Base-by-base conservation (phyloP, 345 rosid species). In the Camelina sativa region DNA sequence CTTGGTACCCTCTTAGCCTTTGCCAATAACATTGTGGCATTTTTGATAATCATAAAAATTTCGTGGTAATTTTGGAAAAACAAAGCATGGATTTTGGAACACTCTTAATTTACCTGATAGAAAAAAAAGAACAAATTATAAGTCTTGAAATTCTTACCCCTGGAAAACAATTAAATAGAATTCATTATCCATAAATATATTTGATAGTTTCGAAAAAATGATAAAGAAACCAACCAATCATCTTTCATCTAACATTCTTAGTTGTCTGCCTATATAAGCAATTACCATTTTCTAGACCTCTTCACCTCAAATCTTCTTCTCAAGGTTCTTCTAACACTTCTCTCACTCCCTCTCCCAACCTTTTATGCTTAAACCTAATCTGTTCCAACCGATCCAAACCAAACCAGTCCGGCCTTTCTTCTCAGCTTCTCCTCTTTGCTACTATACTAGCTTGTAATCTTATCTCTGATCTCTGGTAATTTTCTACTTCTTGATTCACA, bases 241-340 rank as follows among this genome's bases (percentile, higher is more conserved):
- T 1, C 23, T 65, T 65, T 17, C 65, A 73, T 65, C 58, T 55
- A 72, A 74, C 11, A 56, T 65, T 65, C 71, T 65, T 65, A 51
- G 23, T 17, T 50, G 28, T 75, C 44, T 69, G 50, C 59, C 80
- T 76, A 76, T 69, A 68, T 69, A 76, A 69, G 50, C 58, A 62
- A 20, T 69, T 11, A 0, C 64, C 47, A 34, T 8, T 20, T 59
- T 40, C 62, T 22, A n/a, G 13, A 15, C 2, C 57, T 61, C 48
- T 69, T 51, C 74, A 67, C 67, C 67, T 48, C 16, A 65, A 37
- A 38, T 16, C 59, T 66, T 67, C 76, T 7, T 66, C 48, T 74
- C 51, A 16, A 38, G 32, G 25, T 37, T 35, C 16, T 38, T 22
- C 2, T 38, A 11, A 46, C 7, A 12, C 67, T 13, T 72, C 76